Evolutionary conservation across 768 basidiomycete species (phyloP).

Genomic region (Psilocybe tampanensis): DNA sequence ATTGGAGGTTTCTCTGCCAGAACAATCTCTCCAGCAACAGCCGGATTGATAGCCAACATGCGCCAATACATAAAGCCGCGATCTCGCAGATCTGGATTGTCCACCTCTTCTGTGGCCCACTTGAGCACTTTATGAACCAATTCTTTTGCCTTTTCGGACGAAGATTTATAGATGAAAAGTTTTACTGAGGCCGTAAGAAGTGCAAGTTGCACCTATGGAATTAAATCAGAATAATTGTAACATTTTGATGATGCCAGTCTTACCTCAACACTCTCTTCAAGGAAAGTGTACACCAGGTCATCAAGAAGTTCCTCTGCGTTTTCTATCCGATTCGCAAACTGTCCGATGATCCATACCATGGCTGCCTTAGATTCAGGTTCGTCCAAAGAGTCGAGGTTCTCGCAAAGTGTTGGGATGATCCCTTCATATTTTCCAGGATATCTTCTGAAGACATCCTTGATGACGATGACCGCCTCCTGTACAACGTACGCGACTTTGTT

Average conservation of each 20-base stretch:
- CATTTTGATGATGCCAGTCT: slow-evolving; percentile 7
- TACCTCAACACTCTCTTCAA: slow-evolving; percentile 94
- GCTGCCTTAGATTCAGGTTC: slow-evolving; percentile 97
- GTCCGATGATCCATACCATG: slow-evolving; percentile 98
- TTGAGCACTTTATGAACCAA: slow-evolving; percentile 95
- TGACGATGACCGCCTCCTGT: slow-evolving; percentile 96
- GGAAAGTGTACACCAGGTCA: slow-evolving; percentile 84
- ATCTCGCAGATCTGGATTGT: slow-evolving; percentile 97
- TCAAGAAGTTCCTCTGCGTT: slow-evolving; percentile 96
- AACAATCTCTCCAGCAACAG: slow-evolving; percentile 87
- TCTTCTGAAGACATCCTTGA: slow-evolving; percentile 95
- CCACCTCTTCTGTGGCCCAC: slow-evolving; percentile 96
- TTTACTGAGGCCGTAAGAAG: slow-evolving; percentile 94
- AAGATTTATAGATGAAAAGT: slow-evolving; percentile 88
- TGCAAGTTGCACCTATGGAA: slow-evolving; percentile 85
- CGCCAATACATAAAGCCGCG: slow-evolving; percentile 99
- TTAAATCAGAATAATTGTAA: background rate
- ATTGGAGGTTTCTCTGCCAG: slow-evolving; percentile 93
- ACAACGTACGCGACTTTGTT: slow-evolving; percentile 96
- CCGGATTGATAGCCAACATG: slow-evolving; percentile 89
- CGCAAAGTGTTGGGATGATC: slow-evolving; percentile 91
- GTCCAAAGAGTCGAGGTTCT: slow-evolving; percentile 88
- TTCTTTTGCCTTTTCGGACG: slow-evolving; percentile 82
- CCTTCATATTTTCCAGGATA: slow-evolving; percentile 98
- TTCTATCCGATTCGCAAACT: slow-evolving; percentile 94